Evolutionary conservation across 2,329 filamentous ascomycete species (phyloP).

Genomic region (Exophiala mesophila): DNA sequence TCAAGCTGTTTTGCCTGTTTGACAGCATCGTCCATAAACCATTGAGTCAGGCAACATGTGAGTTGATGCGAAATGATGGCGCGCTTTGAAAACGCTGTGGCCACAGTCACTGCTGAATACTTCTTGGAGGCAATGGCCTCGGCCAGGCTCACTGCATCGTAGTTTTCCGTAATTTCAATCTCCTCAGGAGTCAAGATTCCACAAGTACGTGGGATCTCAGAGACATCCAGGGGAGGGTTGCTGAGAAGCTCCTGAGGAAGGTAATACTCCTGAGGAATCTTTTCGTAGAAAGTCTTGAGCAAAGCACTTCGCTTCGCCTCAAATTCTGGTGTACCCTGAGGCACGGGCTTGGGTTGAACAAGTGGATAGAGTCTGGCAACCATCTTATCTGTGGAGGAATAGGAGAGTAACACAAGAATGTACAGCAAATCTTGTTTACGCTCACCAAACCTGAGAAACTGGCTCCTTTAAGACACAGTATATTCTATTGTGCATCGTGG

Average conservation of each 20-base stretch:
- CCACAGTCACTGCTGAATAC: constrained; percentile 30
- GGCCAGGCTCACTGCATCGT: constrained; percentile 39
- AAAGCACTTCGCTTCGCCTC: constrained; percentile 13
- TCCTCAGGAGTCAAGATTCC: constrained; percentile 43
- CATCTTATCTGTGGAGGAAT: neutral
- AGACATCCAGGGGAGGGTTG: constrained; percentile 32
- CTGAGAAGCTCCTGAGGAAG: constrained; percentile 29
- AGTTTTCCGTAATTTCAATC: constrained; percentile 46
- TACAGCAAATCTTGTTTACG: neutral
- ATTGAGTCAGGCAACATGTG: constrained; percentile 46
- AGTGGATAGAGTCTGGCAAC: neutral
- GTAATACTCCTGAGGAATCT: constrained; percentile 43
- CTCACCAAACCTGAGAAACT: too few species aligned
- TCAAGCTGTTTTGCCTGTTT: constrained; percentile 47
- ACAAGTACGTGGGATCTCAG: constrained; percentile 46
- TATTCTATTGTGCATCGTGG: too few species aligned
- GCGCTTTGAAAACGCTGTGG: constrained; percentile 39
- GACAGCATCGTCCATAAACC: constrained; percentile 48
- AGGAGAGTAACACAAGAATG: neutral
- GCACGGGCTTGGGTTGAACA: constrained; percentile 6
- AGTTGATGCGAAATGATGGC: constrained; percentile 37
- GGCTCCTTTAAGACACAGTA: too few species aligned
- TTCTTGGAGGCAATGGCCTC: constrained; percentile 29
- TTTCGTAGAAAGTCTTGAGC: constrained; percentile 11
- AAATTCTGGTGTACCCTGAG: constrained; percentile 15